Conservation (phyloP, 1,284 basidiomycete genomes). For the Fomitopsis palustris region DNA sequence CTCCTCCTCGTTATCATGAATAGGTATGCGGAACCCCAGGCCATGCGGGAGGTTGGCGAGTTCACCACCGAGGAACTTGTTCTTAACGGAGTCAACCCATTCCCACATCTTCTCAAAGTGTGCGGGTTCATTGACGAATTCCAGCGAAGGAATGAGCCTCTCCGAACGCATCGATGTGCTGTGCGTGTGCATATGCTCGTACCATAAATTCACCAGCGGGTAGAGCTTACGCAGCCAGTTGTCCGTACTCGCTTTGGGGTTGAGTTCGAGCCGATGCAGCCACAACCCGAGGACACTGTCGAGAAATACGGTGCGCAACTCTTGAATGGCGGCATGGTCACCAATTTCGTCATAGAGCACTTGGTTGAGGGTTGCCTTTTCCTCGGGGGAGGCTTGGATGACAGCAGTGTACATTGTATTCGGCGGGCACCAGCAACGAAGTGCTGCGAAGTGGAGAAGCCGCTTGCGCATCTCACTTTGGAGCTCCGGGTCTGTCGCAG, state of each 20-base stretch:
- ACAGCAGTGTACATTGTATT: slow-evolving; percentile 1
- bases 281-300: background rate
- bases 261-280: background rate
- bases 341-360: slow-evolving; percentile 2
- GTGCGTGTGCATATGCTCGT: background rate
- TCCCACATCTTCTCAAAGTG: slow-evolving; percentile 1
- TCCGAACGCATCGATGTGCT: background rate
- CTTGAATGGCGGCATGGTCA: slow-evolving; percentile 1
- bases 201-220: background rate
- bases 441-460: background rate
- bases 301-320: background rate
- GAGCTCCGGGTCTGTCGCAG: background rate
- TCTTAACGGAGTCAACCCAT: background rate
- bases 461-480: background rate
- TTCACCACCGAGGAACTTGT: background rate
- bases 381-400: background rate
- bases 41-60: background rate
- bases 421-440: background rate
- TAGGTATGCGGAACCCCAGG: background rate
- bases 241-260: background rate
- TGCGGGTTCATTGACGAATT: background rate
- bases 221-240: slow-evolving; percentile 1
- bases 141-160: background rate
- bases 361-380: background rate
- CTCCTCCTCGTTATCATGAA: background rate